phyloP scores from a whole-genome alignment of 805 yeast species.

The Metschnikowia lunata region DNA sequence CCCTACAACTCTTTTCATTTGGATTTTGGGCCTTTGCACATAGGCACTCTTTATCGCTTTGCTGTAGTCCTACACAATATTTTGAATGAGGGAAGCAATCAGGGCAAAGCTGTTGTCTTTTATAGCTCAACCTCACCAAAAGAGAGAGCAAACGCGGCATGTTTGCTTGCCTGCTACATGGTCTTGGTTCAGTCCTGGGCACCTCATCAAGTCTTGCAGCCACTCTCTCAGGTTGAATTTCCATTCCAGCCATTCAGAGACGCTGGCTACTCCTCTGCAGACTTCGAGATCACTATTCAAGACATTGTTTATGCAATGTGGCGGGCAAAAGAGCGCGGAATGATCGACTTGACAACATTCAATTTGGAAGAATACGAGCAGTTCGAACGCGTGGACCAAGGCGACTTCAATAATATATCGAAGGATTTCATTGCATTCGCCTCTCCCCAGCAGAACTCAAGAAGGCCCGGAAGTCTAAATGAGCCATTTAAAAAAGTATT shows the following conservation, averaged over 20 bases:
- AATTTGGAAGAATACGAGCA: slow-evolving; percentile 91
- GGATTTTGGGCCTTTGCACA: slow-evolving; percentile 94
- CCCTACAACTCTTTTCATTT: slow-evolving; percentile 94
- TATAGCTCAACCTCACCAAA: slow-evolving; percentile 80
- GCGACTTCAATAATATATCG: slow-evolving; percentile 88
- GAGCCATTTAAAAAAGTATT: slow-evolving; percentile 81
- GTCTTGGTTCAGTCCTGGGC: slow-evolving; percentile 94
- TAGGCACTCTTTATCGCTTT: slow-evolving; percentile 89
- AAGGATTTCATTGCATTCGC: slow-evolving; percentile 97
- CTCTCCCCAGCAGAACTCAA: slow-evolving; percentile 71
- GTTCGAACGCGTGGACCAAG: slow-evolving; percentile 94
- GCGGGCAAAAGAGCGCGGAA: slow-evolving; percentile 92
- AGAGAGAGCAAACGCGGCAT: slow-evolving; percentile 89
- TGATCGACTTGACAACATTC: slow-evolving; percentile 81
- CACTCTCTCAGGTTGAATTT: slow-evolving; percentile 85
- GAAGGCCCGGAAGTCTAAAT: slow-evolving; percentile 49
- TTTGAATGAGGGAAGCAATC: slow-evolving; percentile 77
- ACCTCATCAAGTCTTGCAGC: slow-evolving; percentile 95
- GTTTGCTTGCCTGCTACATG: slow-evolving; percentile 92
- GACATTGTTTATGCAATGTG: slow-evolving; percentile 95
- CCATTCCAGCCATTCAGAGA: slow-evolving; percentile 95
- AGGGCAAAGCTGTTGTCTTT: slow-evolving; percentile 84
- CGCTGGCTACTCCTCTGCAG: slow-evolving; percentile 96
- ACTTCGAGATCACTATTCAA: slow-evolving; percentile 88
- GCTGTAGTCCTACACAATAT: slow-evolving; percentile 93